Evolutionary conservation across 2,329 filamentous ascomycete genomes (phyloP), one percentile per base, ranked within the genome.

Genomic region (Ophiosphaerella narmari): DNA sequence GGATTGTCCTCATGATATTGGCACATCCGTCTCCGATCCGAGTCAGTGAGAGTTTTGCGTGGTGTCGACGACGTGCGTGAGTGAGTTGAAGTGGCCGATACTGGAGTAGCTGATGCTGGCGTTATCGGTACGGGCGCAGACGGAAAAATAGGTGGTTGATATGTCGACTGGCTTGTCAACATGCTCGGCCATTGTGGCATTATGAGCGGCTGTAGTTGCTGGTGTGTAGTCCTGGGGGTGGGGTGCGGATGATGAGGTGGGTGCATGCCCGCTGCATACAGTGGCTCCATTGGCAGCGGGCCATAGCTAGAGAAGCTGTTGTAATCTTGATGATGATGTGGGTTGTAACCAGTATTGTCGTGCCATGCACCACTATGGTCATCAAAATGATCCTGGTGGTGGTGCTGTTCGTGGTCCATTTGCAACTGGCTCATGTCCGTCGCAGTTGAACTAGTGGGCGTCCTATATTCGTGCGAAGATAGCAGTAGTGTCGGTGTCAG

Each of bases 21-120:
- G 74, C 94, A 99, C 92, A 99, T 99, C 38, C 86, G 84, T 59
- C 91, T 84, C 57, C 94, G 88, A 71, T 97, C 92, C 50, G 90
- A 87, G 67, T 96, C 90, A 7, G 91, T 97, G 62, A 99, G 79
- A 1, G 93, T 97, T 75, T 91, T 91, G 62, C 91, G 82, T 4
- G 90, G 89, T 40, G 88, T 89, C 40, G 87, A 76, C 52, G 63
- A 78, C 56, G 68, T 78, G 64, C 68, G 68, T 16, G 71, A 72
- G 24, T 67, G 65, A 9, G 72, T 74, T 8, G 72, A 73, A 13
- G 70, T 67, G 43, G 73, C 71, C 14, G 73, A 74, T 34, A 74
- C 70, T 42, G 72, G 73, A 23, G 72, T 74, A 18, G 72, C 67
- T 11, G 71, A 70, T 45, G 70, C 70, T 14, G 71, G 70, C 14